Base-by-base conservation (phyloP, 208 protist species). In the Wallacemonas sp. region DNA sequence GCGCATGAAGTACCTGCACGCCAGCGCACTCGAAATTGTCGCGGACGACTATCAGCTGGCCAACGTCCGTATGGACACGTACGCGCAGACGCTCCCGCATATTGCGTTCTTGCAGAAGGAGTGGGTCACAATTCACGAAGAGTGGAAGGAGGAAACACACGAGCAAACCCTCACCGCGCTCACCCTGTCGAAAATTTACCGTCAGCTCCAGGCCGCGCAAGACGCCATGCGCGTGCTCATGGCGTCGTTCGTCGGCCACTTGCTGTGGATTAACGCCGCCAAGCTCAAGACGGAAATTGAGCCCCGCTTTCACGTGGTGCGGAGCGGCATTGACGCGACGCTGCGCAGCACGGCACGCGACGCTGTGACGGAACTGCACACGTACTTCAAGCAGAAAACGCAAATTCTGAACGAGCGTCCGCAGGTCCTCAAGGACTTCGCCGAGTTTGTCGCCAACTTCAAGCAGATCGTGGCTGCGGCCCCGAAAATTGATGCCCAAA, bases 241-340 rank as follows among this genome's bases (percentile, higher is more conserved):
- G 67, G 80, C 92, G 10, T 92, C 92, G 0, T 91, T 92, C 70
- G 87, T 97, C 3, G 89, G 92, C 7, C 75, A 92, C 59, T 87
- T 85, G 52, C 74, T 97, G 65, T 96, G 89, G 87, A 86, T 97
- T 44, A 97, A 97, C 73, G 87, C 90, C 23, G 81, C 81, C 0
- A 94, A 94, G 55, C 76, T 96, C 33, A 95, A 94, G 72, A 87
- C 78, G 11, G 89, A 96, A 48, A 84, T 97, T 32, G 89, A 97
- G 62, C 91, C 91, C 14, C 79, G 90, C 18, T 84, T 97, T 70
- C 67, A 82, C 2, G 64, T 91, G 57, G 44, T 97, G 32, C 87
- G 86, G 26, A 84, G 88, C 41, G 74, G 81, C 36, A 76, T 96
- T 32, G 83, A 93, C 67, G 41, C 70, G 20, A 96, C 82, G n/a